phyloP scores from a whole-genome alignment of 139 green algal genomes.

The Closterium sp. region DNA sequence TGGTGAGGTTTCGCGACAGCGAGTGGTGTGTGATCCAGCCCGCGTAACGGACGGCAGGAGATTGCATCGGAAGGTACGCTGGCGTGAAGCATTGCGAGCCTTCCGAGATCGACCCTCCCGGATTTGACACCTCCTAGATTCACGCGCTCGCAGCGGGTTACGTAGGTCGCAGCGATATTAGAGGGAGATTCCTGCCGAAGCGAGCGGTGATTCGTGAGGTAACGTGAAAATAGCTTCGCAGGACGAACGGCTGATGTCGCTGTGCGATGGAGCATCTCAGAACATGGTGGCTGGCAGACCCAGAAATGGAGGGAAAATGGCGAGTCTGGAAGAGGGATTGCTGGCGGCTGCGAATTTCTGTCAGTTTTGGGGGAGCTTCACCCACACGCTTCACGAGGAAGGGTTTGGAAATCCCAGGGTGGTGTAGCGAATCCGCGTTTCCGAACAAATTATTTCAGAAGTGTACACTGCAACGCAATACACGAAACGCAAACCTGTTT shows the following conservation, averaged over 20 bases:
- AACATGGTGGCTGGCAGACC: not conserved
- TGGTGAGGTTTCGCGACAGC: too few relatives aligned
- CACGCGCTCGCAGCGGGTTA: not conserved
- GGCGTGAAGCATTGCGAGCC: not conserved
- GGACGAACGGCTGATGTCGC: not conserved
- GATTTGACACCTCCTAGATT: not conserved
- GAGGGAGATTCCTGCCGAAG: not conserved
- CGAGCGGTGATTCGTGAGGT: not conserved
- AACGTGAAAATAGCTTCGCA: not conserved
- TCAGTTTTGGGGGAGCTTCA: too few relatives aligned
- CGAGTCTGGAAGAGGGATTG: not conserved
- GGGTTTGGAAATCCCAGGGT: too few relatives aligned
- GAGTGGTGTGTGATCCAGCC: not conserved
- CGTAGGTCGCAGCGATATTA: not conserved
- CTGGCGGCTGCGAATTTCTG: too few relatives aligned
- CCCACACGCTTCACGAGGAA: too few relatives aligned
- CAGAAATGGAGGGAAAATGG: not conserved
- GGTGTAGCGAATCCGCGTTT: too few relatives aligned
- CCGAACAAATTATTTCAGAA: too few relatives aligned
- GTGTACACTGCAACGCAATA: too few relatives aligned
- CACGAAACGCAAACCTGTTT: too few relatives aligned
- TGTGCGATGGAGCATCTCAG: not conserved
- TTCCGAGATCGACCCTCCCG: not conserved
- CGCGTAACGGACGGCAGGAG: not conserved
- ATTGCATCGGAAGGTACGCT: not conserved